Percentiles rank a stretch among this genome's conserved stretches.
Conservation (phyloP, 352 stramenopile species). For the Globisporangium mamillatum region DNA sequence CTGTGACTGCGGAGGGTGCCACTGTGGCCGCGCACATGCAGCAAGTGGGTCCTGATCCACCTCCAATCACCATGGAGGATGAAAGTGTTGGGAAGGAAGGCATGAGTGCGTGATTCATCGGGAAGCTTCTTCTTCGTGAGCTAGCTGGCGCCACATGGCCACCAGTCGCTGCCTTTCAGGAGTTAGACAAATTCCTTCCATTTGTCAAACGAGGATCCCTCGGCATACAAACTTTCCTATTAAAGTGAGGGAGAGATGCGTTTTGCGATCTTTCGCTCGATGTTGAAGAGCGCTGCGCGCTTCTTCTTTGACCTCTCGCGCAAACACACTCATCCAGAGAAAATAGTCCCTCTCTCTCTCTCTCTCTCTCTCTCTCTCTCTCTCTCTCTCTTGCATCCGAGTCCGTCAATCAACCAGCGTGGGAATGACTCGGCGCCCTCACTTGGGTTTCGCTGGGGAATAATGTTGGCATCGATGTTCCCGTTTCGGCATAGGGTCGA, state of each 20-base stretch:
- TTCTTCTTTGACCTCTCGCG: not conserved
- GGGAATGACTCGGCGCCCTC: not conserved
- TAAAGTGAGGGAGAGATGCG: not conserved
- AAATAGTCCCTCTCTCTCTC: not conserved
- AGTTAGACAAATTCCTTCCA: not conserved
- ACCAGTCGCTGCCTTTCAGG: not conserved
- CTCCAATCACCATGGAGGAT: too few species aligned
- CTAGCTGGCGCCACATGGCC: constrained; percentile 1
- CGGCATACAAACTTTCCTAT: constrained; percentile 1
- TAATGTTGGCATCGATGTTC: too few species aligned
- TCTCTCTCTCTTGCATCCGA: not conserved
- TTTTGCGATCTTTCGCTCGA: constrained; percentile 3
- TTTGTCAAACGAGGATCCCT: not conserved
- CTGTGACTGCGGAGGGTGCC: not conserved
- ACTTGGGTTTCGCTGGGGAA: not conserved
- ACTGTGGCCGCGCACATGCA: not conserved
- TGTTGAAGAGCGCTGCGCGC: not conserved
- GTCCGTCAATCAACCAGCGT: not conserved
- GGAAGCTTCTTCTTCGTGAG: not conserved
- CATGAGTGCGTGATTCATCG: not conserved
- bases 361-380: not conserved
- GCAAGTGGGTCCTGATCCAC: too few species aligned
- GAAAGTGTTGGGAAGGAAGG: not conserved
- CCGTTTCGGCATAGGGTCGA: too few species aligned
- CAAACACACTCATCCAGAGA: not conserved